Conservation (phyloP, 495 filamentous ascomycete genomes). For the Penicillium atrosanguineum region DNA sequence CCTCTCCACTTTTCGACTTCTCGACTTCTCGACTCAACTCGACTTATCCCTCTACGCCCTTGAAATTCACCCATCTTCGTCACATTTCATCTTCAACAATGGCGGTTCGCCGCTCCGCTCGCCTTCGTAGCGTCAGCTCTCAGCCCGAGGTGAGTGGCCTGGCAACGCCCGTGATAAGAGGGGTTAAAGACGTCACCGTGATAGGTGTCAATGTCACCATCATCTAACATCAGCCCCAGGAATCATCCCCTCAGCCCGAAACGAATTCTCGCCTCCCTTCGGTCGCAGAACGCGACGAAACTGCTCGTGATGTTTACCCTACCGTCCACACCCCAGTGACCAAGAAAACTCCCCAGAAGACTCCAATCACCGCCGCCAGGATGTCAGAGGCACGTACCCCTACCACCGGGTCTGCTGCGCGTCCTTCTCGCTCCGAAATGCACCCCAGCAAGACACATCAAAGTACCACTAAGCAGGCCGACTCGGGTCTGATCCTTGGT, state of each 20-base stretch:
- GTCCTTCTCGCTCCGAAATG: constrained; percentile 66
- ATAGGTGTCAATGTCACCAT: not conserved
- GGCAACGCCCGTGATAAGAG: constrained; percentile 19
- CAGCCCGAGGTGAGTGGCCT: constrained; percentile 28
- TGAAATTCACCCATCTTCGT: not conserved
- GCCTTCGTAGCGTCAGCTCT: constrained; percentile 28
- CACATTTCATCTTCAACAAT: constrained; percentile 16
- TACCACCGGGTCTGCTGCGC: constrained; percentile 30
- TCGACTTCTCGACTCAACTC: constrained; percentile 4
- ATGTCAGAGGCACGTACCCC: constrained; percentile 49
- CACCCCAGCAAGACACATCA: constrained; percentile 72
- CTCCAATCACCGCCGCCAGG: constrained; percentile 11
- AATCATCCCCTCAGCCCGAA: constrained; percentile 14
- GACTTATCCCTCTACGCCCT: not conserved
- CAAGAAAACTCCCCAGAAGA: constrained; percentile 21
- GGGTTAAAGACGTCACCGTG: constrained; percentile 5
- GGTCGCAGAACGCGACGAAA: constrained; percentile 43
- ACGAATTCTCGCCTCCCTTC: constrained; percentile 23
- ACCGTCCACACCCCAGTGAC: constrained; percentile 19
- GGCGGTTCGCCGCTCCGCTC: constrained; percentile 43
- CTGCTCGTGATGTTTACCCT: constrained; percentile 11
- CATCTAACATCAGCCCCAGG: constrained; percentile 1
- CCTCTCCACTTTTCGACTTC: constrained; percentile 2
- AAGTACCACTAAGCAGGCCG: constrained; percentile 66
- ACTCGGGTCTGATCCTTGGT: constrained; percentile 64